Base-by-base conservation (phyloP, 2,329 filamentous ascomycete species). In the Dactylellina leptospora region DNA sequence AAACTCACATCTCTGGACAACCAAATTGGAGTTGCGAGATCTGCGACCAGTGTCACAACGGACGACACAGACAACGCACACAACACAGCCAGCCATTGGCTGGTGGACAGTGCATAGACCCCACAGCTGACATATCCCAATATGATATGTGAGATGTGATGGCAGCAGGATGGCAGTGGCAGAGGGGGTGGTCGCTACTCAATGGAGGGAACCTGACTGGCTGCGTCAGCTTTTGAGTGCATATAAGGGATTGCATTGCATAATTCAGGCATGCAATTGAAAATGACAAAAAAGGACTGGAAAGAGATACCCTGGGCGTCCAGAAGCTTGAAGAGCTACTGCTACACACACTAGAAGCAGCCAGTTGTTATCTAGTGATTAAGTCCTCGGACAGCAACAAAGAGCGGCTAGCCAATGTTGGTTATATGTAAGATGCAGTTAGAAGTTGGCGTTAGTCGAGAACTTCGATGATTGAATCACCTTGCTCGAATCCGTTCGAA, bases 31-130 rank as follows among this genome's bases (percentile, higher is more conserved):
- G 56, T 63, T 63, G 66, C 42, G 66, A 50, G 66, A 71, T 71
- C 66, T 63, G 56, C 64, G 64, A 28, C 38, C 11, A 50, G 44
- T 54, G 50, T 54, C 55, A 70, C 55, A 48, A 40, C 64, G 50
- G 54, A 71, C 66, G 66, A 71, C 66, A 71, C 33, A n/a, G 56
- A 55, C 66, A 71, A 71, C 66, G 66, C 66, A 71, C 30, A 44
- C 64, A 71, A 71, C 64, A 36, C 64, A 71, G n/a, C 44, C 18
- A 20, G 9, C 47, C 8, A 30, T 9, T n/a, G 25, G 25, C 30
- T 22, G 13, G 40, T 45, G 42, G 42, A 5, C 20, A 28, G 10
- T 48, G 6, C 8, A 48, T 16, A 3, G 45, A 23, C 22, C 23
- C 45, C 45, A 48, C 45, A 13, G 2, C 23, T 27, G 22, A 20